Percentiles rank a stretch among this genome's conserved stretches.
phyloP scores from a whole-genome alignment of 805 yeast species.

The Wickerhamomyces chaumierensis region DNA sequence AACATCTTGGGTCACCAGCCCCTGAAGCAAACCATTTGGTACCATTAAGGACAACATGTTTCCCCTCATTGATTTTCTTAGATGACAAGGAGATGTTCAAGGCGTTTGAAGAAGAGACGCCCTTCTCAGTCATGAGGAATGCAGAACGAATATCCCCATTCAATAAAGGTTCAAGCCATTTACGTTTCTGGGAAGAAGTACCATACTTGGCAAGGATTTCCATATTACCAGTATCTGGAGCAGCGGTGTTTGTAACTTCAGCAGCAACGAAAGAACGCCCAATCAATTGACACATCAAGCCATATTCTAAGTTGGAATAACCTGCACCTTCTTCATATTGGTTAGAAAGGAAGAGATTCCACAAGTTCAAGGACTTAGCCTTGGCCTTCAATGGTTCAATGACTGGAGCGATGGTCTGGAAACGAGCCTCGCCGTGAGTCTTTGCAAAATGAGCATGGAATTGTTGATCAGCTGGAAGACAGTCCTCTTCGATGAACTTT shows the following conservation, averaged over 20 bases:
- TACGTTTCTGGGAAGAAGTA: slow-evolving; percentile 29
- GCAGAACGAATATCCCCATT: slow-evolving; percentile 48
- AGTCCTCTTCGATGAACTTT: slow-evolving; percentile 43
- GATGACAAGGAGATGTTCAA: slow-evolving; percentile 43
- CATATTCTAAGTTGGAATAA: slow-evolving; percentile 51
- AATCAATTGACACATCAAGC: slow-evolving; percentile 50
- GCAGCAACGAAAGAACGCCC: slow-evolving; percentile 46
- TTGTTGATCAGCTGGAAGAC: slow-evolving; percentile 43
- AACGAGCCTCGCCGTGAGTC: slow-evolving; percentile 29
- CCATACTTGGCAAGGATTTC: slow-evolving; percentile 28
- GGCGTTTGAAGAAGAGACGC: slow-evolving; percentile 51
- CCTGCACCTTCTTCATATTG: slow-evolving; percentile 41
- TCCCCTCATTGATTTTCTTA: slow-evolving; percentile 26
- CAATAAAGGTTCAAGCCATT: slow-evolving; percentile 42
- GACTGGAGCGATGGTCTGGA: slow-evolving; percentile 35
- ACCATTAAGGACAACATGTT: slow-evolving; percentile 38
- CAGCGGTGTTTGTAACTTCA: slow-evolving; percentile 46
- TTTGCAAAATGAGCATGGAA: slow-evolving; percentile 23
- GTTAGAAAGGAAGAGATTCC: slow-evolving; percentile 44
- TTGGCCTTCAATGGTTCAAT: slow-evolving; percentile 39
- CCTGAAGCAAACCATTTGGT: slow-evolving; percentile 66
- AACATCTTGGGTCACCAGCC: slow-evolving; percentile 55
- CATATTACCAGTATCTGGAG: slow-evolving; percentile 59
- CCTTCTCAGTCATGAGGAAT: slow-evolving; percentile 54
- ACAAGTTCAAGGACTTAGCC: slow-evolving; percentile 41